Evolutionary conservation across 768 basidiomycete species (phyloP), one percentile per base, ranked within the genome.

Genomic region (Neoboletus magnificus): DNA sequence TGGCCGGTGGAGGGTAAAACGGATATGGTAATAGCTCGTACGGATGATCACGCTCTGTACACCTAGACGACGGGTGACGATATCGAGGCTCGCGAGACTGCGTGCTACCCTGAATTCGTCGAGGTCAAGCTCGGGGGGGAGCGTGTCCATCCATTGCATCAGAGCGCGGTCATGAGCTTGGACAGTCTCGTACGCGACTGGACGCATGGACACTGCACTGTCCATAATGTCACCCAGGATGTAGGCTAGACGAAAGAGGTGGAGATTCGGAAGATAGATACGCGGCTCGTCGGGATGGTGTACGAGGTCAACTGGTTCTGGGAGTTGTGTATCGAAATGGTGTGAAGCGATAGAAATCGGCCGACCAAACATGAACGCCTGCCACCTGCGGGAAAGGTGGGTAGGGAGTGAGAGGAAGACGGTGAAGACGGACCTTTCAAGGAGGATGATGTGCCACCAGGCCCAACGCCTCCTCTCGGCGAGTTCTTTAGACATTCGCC

Each of bases 211-310:
- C 5, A 90, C 82, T 4, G 89, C 89, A 58, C 87, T 86, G 66
- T 91, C 87, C 83, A 92, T 86, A 72, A 93, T 89, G 64, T 91
- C 87, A 9, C 91, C 89, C 9, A 92, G 78, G 54, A 90, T 83
- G 61, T 84, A 86, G 10, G 87, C 87, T n/a, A 91, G 74, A 29
- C 82, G 78, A 71, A 91, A 89, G 29, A 90, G 77, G 3, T 89
- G 83, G 62, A 90, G 78, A 65, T 89, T 88, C 6, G 86, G 84
- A n/a, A 85, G 74, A 59, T 85, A 90, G 7, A 90, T 71, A 13
- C 87, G 82, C 62, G 89, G 86, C 18, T 85, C 63, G 7, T 78
- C 74, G 4, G 86, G 79, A 41, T 66, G 50, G 13, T 61, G 57
- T 11, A 50, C 32, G 37, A 57, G 62, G 57, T 88, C 84, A 62